These are phyloP conservation scores for Hypericum perforatum DNA, from an alignment of 345 rosid species.

Conservation along the genomic window DNA sequence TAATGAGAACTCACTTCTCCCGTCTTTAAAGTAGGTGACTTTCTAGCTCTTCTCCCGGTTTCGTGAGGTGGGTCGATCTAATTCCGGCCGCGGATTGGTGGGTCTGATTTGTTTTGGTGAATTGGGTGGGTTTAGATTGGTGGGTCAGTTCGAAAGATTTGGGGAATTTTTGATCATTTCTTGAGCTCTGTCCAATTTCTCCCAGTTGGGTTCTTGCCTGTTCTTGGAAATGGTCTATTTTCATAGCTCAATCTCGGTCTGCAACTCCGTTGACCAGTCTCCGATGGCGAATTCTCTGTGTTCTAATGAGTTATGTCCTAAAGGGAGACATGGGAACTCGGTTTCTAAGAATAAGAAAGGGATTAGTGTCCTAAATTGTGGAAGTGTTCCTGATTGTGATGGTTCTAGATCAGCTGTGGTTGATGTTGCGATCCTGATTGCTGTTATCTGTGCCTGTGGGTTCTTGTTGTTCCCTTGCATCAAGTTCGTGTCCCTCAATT, in stretches of 20 bases:
- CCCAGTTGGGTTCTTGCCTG: background rate
- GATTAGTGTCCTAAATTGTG: conserved; percentile 27
- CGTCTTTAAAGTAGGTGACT: no score
- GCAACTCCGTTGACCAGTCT: conserved; percentile 65
- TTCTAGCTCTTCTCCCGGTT: conserved; percentile 5
- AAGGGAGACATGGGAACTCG: conserved; percentile 34
- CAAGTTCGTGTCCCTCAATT: conserved; percentile 28
- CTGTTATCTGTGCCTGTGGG: conserved; percentile 63
- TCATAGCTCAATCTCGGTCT: conserved; percentile 75
- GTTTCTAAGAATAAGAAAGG: conserved; percentile 25
- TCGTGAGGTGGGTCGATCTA: conserved; percentile 36
- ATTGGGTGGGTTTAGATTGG: conserved; percentile 7
- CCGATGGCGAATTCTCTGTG: conserved; percentile 43
- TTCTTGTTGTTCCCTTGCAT: conserved; percentile 64
- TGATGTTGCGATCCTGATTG: conserved; percentile 61
- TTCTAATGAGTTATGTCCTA: conserved; percentile 33
- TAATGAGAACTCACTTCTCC: no score
- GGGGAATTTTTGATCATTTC: conserved; percentile 11
- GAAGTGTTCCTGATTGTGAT: conserved; percentile 38
- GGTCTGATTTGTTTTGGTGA: conserved; percentile 21
- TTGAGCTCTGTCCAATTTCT: no score
- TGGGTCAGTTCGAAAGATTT: conserved; percentile 4
- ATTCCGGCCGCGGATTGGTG: conserved; percentile 13
- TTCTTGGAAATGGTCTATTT: conserved; percentile 68
- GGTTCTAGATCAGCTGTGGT: conserved; percentile 64